Percentiles rank a stretch among this genome's conserved stretches.
Conservation (phyloP, 768 basidiomycete genomes). For the Hericium erinaceus region DNA sequence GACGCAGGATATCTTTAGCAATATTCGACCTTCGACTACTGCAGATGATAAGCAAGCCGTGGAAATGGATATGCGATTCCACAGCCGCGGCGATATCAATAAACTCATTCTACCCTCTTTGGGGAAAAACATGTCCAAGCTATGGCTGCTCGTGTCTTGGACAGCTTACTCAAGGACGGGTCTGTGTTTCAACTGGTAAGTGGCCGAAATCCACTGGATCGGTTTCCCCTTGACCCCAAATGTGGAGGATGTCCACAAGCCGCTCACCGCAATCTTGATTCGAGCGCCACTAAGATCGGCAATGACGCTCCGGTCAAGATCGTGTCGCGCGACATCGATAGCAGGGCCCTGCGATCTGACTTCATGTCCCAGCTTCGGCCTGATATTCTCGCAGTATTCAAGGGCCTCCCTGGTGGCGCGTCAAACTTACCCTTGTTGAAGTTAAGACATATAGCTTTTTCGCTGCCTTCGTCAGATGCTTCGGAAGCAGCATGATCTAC, state of each 20-base stretch:
- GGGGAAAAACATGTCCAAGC: neutral
- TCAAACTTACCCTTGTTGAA: neutral
- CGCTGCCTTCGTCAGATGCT: neutral
- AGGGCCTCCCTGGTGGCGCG: neutral
- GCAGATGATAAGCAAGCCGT: no score
- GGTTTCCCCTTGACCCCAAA: neutral
- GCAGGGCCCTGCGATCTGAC: neutral
- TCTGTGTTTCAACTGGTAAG: neutral
- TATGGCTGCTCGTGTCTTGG: neutral
- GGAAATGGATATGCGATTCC: no score
- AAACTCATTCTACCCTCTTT: neutral
- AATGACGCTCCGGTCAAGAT: neutral
- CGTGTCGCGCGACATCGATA: neutral
- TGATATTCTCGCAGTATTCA: conserved; percentile 1
- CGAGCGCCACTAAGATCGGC: neutral
- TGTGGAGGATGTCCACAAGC: neutral
- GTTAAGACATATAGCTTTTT: neutral
- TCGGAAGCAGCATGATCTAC: neutral
- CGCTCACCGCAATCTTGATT: neutral
- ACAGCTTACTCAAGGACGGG: neutral
- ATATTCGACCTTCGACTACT: no score
- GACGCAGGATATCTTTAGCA: no score
- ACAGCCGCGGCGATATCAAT: neutral
- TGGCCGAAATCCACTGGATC: neutral
- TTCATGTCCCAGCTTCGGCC: neutral